A percentile compares a stretch with the other conserved stretches of the same genome.
Conservation (phyloP, 192 early-diverging fungal species). For the Umbelopsis ramanniana region DNA sequence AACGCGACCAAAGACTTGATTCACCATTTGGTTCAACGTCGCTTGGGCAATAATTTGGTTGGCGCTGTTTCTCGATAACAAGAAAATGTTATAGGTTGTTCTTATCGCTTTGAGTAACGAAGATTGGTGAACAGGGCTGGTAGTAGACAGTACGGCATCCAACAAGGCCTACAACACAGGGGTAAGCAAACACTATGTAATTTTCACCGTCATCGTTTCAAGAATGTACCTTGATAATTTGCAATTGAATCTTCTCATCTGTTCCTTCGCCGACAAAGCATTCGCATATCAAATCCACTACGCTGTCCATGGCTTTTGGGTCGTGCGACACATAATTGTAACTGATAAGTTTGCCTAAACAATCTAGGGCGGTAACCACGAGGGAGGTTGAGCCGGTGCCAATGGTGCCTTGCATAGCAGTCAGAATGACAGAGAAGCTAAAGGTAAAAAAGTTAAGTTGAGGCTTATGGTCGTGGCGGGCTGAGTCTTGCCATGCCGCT, state of each 20-base stretch:
- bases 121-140: conserved; percentile 70
- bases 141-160: conserved; percentile 75
- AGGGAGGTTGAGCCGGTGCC: conserved; percentile 64
- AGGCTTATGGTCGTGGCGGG: not conserved
- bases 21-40: conserved; percentile 89
- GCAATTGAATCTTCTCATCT: conserved; percentile 86
- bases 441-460: conserved; percentile 11
- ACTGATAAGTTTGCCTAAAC: conserved; percentile 79
- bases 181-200: not conserved
- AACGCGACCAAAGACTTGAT: conserved; percentile 79
- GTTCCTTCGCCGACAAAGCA: conserved; percentile 80
- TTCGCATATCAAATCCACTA: conserved; percentile 79
- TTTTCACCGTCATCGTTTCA: not conserved
- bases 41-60: conserved; percentile 90
- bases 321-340: conserved; percentile 64
- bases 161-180: conserved; percentile 65
- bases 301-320: conserved; percentile 61
- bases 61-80: conserved; percentile 68
- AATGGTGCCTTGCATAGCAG: conserved; percentile 76
- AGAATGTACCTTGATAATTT: conserved; percentile 77
- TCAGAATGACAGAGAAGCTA: conserved; percentile 55
- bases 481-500: not conserved
- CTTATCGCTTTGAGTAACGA: conserved; percentile 80
- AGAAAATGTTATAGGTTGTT: conserved; percentile 88
- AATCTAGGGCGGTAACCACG: conserved; percentile 75